These are phyloP conservation scores for Paramecium biaurelia DNA, from an alignment of 73 alveolate genomes.

Conservation along the genomic window DNA sequence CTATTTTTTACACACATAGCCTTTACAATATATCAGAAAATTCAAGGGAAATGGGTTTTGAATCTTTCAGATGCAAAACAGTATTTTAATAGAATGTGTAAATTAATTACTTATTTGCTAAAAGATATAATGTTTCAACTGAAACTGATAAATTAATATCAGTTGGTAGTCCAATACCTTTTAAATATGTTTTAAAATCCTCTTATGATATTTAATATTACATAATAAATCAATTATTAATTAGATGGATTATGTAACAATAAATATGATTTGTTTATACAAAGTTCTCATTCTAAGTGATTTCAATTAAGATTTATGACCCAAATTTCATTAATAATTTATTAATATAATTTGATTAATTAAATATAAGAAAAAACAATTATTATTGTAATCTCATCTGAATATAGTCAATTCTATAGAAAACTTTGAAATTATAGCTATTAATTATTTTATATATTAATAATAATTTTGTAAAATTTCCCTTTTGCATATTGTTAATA, in stretches of 20 bases:
- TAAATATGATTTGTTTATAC: no score
- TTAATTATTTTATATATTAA: no score
- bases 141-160: background rate
- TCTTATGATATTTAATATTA: background rate
- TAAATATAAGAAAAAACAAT: no score
- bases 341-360: background rate
- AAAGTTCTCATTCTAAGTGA: no score
- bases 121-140: background rate
- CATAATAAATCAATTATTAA: background rate
- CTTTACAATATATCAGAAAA: background rate
- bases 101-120: background rate
- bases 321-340: no score
- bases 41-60: background rate
- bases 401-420: no score
- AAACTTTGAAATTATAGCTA: no score
- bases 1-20: background rate
- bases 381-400: no score
- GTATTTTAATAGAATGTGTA: background rate
- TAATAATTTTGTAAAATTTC: no score
- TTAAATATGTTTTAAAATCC: background rate
- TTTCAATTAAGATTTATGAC: no score
- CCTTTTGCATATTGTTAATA: no score
- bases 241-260: background rate
- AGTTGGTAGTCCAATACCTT: background rate
- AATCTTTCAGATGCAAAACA: background rate